These are phyloP conservation scores for Solanum etuberosum DNA, from an alignment of 257 asterid genomes.

Conservation along the genomic window DNA sequence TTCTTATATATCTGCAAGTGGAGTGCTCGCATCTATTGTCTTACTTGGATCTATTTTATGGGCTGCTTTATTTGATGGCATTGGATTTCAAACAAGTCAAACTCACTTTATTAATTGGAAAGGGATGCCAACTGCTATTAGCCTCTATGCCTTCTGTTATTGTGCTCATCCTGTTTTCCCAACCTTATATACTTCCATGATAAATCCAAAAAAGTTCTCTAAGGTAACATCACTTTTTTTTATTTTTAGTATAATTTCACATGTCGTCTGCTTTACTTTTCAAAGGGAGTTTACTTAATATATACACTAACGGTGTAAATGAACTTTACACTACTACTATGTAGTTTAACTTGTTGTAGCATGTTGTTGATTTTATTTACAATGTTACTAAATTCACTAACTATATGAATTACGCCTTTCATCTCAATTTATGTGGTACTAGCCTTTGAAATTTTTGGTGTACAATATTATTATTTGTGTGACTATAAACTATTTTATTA, in stretches of 20 bases:
- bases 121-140: conserved; percentile 72
- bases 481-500: not conserved
- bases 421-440: not conserved
- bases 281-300: not conserved
- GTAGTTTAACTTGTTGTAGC: not conserved
- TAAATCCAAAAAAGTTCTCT: conserved; percentile 54
- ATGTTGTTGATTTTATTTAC: not conserved
- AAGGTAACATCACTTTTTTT: conserved; percentile 28
- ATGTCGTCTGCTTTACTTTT: not conserved
- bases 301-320: no score
- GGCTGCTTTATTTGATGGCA: conserved; percentile 45
- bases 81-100: conserved; percentile 50
- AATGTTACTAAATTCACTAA: not conserved
- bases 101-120: conserved; percentile 14
- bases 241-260: not conserved
- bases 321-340: no score
- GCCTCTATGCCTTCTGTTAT: conserved; percentile 77
- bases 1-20: conserved; percentile 68
- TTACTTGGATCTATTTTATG: conserved; percentile 53
- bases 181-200: conserved; percentile 71
- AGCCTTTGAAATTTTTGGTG: not conserved
- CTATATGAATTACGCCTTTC: not conserved
- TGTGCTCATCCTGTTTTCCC: conserved; percentile 98
- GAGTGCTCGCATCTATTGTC: conserved; percentile 63
- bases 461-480: not conserved